Evolutionary conservation across 306 rosid genomes (phyloP), one percentile per base, ranked within the genome.

Genomic region (Delonix regia): DNA sequence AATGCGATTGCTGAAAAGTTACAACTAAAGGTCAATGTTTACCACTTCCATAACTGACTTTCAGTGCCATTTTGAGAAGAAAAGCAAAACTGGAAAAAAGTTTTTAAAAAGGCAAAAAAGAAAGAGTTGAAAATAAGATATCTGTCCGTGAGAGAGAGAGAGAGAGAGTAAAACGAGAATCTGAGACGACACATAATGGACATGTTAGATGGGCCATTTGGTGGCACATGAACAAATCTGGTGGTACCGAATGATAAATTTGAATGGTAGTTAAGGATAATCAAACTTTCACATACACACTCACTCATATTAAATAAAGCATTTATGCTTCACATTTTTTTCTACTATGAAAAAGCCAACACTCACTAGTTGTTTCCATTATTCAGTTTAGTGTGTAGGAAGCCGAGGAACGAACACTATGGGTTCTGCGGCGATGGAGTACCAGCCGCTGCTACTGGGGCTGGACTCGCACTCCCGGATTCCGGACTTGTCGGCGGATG

Each of bases 401-500:
- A 28, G 34, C 6, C 1, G 65, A 18, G 14, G 65, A 25, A 59
- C 21, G 19, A 30, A 14, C 66, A 15, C 12, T 6, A 74, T 83
- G 86, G 76, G 77, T 5, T 73, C 86, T 4, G 27, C 22, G 4
- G 62, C 12, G 45, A 82, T 22, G 8, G 71, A 78, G 66, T 15
- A 75, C 51, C 82, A 82, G 39, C 79, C 86, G 0, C 49, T 85
- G 42, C 39, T 84, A 14, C 48, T 42, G 0, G 21, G 74, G 39
- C 83, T 79, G 2, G 86, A 84, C 55, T 61, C 89, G 18, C 69
- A 79, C 45, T 5, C 83, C 49, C 78, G 51, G 49, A 60, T 88
- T 51, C 52, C 80, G 2, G 60, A 78, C 69, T 67, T 84, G 84
- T 82, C 96, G 27, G 76, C 91, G 8, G 80, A 83, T 0, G 6